Base-by-base conservation (phyloP, 805 yeast genomes). In the Starmerella floricola region DNA sequence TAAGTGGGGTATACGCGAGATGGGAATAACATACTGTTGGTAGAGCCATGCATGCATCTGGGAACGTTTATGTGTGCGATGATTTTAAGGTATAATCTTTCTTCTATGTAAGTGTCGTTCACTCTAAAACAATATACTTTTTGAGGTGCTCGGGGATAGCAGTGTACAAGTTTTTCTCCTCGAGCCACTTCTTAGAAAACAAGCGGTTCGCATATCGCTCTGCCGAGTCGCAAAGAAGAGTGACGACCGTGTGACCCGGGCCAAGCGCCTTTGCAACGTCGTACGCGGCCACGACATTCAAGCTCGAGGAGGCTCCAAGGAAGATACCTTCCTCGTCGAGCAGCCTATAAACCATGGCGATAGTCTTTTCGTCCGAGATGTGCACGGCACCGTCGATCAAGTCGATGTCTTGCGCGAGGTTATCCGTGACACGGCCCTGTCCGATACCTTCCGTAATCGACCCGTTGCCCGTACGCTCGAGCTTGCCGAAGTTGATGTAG, bases 371-470 rank as follows among this genome's bases (percentile, higher is more conserved):
- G 62, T 87, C 96, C 2, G 86, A 74, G 40, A 87, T 74, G 50
- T 73, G 71, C 37, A 82, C 62, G 1, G 95, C 93, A 52, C 79
- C 94, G 57, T 87, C 95, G 29, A 84, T 68, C 26, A 78, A 60
- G 8, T 69, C 78, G 23, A 85, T 64, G 48, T 84, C 95, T 34
- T 75, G 80, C 15, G 67, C 68, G 61, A 87, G 69, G 61, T 87
- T 87, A 49, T 73, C 79, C 5, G 95, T 87, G 54, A 87, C 79
- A 54, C 96, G 72, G 36, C 95, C 95, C 63, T 87, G 96, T 23
- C 96, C 96, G 63, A 87, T 85, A 26, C 96, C 96, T 64, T 87
- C 96, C 23, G 95, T 87, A 61, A 87, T 85, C 0, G 94, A 80
- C 3, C 84, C 74, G 21, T 38, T 41, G 24, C 96, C 96, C 1